Percentiles rank a stretch among this genome's conserved stretches.
phyloP scores from a whole-genome alignment of 2,329 filamentous ascomycete species.

The Cryphonectria naterciae region DNA sequence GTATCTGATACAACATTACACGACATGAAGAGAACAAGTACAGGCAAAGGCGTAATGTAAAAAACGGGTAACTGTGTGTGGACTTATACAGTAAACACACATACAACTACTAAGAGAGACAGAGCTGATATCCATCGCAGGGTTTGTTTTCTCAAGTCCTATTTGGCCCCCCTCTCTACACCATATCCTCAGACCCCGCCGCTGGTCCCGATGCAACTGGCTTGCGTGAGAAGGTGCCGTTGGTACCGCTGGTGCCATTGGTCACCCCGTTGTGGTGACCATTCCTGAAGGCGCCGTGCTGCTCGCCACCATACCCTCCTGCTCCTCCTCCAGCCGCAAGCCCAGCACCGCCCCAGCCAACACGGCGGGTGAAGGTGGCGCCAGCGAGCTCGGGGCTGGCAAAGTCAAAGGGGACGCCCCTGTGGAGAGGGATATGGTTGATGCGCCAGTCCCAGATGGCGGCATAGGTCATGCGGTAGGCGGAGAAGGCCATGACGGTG shows the following conservation, averaged over 20 bases:
- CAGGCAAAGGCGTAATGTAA: background rate
- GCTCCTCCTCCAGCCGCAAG: background rate
- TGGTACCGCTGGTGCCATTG: conserved; percentile 11
- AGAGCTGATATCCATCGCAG: background rate
- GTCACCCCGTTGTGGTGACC: background rate
- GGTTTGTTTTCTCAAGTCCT: background rate
- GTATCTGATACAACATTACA: conserved; percentile 6
- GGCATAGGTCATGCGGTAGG: conserved; percentile 70
- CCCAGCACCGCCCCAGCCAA: conserved; percentile 32
- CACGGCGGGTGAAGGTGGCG: conserved; percentile 35
- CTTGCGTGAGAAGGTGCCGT: conserved; percentile 24
- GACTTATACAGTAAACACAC: no score
- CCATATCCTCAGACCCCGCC: conserved; percentile 18
- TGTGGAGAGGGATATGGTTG: conserved; percentile 67
- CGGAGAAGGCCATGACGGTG: conserved; percentile 61
- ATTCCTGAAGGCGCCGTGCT: background rate
- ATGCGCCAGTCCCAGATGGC: conserved; percentile 71
- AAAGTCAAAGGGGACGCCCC: conserved; percentile 40
- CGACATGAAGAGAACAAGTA: background rate
- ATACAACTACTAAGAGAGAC: background rate
- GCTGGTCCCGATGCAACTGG: conserved; percentile 14
- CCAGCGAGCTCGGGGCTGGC: conserved; percentile 31
- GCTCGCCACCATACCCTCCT: conserved; percentile 2
- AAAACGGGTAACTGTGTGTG: background rate
- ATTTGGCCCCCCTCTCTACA: conserved; percentile 6